Evolutionary conservation across 2,329 filamentous ascomycete species (phyloP), one percentile per base, ranked within the genome.

Genomic region (Lachnellula suecica): DNA sequence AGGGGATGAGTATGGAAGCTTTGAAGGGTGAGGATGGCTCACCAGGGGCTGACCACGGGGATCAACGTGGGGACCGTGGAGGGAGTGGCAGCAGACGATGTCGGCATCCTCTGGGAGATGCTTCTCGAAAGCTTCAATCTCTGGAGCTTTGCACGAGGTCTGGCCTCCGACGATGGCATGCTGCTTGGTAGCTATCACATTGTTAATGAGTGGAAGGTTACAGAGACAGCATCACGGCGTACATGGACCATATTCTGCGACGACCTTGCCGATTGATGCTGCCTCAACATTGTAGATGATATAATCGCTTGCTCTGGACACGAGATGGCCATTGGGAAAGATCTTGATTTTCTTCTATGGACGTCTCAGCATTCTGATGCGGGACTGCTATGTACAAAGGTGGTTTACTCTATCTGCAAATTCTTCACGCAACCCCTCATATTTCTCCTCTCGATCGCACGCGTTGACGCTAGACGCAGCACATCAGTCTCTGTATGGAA

Each of bases 241-340:
- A 96, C 91, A 97, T 64, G 93, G 93, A 59, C 92, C 94, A 71
- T 91, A 99, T 65, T 87, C 79, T 58, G 87, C 87, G 66, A 97
- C 94, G 64, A 97, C 89, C 61, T 81, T 82, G 69, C 91, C 88
- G 71, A 99, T 96, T 60, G 87, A 83, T 64, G 91, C 91, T 57
- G 94, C 94, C 74, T 97, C 93, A 72, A 99, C 94, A 73, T 89
- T 96, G 81, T 99, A 99, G 70, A 99, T 91, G 74, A 97, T 96
- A 72, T 92, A 97, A 79, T 97, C 93, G 85, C 92, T 97, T 72
- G 87, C 85, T 74, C 94, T 86, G 64, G 94, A 97, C 65, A 99
- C 94, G 71, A 93, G 82, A 75, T 97, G 92, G 65, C 95, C 95
- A 82, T 96, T 96, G 71, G 84, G 86, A 70, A 93, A 85, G 66